Conservation (phyloP, 306 rosid species). For the Parietaria judaica region DNA sequence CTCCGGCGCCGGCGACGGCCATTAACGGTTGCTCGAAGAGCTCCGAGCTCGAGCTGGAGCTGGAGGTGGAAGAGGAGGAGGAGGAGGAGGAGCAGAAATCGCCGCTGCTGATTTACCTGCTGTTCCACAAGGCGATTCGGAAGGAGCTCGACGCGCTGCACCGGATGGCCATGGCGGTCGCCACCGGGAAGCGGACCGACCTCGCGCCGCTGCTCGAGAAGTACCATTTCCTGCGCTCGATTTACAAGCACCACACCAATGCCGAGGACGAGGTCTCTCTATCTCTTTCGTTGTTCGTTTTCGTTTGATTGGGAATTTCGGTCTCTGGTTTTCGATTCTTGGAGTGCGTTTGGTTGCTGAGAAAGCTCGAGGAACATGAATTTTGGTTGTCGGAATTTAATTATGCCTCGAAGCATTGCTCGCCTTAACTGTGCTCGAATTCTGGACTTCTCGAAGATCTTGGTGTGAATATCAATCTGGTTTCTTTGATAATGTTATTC, state of each 20-base stretch:
- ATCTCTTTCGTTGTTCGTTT: constrained; percentile 5
- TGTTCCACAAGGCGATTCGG: constrained; percentile 86
- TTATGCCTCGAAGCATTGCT: not conserved
- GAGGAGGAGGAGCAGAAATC: constrained; percentile 38
- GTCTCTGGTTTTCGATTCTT: not conserved
- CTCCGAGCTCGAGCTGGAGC: constrained; percentile 35
- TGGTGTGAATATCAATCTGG: not conserved
- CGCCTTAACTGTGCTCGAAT: constrained; percentile 4
- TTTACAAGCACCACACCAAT: constrained; percentile 88
- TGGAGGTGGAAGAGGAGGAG: constrained; percentile 1
- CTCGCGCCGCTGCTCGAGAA: constrained; percentile 59
- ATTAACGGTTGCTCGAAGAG: constrained; percentile 34
- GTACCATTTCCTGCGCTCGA: constrained; percentile 76
- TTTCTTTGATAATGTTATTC: no score
- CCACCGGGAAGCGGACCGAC: constrained; percentile 63
- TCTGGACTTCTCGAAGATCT: not conserved
- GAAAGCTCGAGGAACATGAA: constrained; percentile 6
- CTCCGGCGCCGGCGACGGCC: constrained; percentile 19
- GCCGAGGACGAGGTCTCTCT: constrained; percentile 90
- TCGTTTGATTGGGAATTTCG: not conserved
- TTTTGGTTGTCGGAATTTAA: constrained; percentile 1
- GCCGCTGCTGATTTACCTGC: constrained; percentile 78
- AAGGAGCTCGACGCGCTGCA: constrained; percentile 87
- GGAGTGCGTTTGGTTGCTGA: not conserved
- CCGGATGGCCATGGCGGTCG: constrained; percentile 76